Evolutionary conservation across 2,329 filamentous ascomycete species (phyloP), one percentile per base, ranked within the genome.

Genomic region (Sporothrix euskadiensis): DNA sequence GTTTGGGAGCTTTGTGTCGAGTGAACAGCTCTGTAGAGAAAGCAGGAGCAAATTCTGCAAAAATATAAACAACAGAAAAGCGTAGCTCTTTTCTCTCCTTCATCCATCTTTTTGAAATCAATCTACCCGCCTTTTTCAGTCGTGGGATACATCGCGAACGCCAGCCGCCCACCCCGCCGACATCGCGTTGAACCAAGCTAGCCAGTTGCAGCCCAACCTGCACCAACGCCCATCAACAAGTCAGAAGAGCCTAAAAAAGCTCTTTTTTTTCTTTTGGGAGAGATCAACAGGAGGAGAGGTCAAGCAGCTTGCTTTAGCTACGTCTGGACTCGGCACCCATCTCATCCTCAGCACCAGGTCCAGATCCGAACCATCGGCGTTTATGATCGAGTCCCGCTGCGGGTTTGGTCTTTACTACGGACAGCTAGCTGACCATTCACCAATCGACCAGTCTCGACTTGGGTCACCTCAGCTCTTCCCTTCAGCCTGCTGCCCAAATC

Each of bases 181-280:
- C 39, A 65, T 47, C 61, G n/a, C 39, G 61, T 47, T 44, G 61
- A 47, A n/a, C 39, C 39, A 22, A 66, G 61, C 61, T 47, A 10
- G 35, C 59, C 35, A 44, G 35, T 22, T 47, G 39, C 35, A 47
- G 61, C 61, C 61, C 39, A 47, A 66, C 57, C 39, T 35, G 12
- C 57, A n/a, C 32, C n/a, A 41, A 19, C 57, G 47, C 61, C n/a
- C 39, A 66, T 30, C 39, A 16, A 16, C 22, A 12, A 16, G 61
- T 26, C 12, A 66, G 16, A 6, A 41, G 32, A 41, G 32, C 4
- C 57, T 22, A 14, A 8, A 8, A 59, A 1, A 32, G 30, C 22
- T 30, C 7, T 56, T 30, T 30, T 26, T 26, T 26, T 19, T 56
- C 52, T 30, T 56, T 56, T 56, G 12, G 26, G 14, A 26, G 5